Evolutionary conservation across 805 yeast genomes (phyloP).

Genomic region (Zygoascus biomembranicola): DNA sequence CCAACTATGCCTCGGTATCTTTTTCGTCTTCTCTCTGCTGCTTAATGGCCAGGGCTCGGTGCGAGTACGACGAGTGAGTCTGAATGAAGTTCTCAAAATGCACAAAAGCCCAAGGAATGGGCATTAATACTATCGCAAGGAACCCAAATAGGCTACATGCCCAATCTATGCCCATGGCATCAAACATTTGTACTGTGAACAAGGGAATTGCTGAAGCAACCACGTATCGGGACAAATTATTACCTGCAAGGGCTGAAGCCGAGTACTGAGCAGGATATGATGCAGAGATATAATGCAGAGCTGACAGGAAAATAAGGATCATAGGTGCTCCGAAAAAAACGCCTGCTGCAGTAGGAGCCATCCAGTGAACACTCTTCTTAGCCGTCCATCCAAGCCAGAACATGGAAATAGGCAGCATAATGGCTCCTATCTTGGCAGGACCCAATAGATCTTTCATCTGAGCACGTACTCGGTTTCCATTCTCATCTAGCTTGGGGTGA

Average conservation of each 20-base stretch:
- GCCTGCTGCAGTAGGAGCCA: constrained; percentile 51
- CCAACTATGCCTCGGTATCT: neutral
- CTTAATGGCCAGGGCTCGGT: neutral
- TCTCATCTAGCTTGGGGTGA: neutral
- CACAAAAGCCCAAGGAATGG: constrained; percentile 50
- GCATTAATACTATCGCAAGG: constrained; percentile 40
- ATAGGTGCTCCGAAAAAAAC: constrained; percentile 21
- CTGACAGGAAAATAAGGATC: neutral
- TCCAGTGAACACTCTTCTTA: constrained; percentile 37
- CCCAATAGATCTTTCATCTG: constrained; percentile 50
- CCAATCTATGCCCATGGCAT: constrained; percentile 43
- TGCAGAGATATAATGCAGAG: neutral
- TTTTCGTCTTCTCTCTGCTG: neutral
- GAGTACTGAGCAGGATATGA: constrained; percentile 34
- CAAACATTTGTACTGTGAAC: constrained; percentile 47
- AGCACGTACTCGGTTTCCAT: neutral
- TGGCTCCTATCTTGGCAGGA: constrained; percentile 33
- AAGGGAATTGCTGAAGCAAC: constrained; percentile 58
- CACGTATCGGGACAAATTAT: constrained; percentile 49
- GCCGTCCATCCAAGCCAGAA: constrained; percentile 62
- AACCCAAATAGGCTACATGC: constrained; percentile 49
- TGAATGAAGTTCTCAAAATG: constrained; percentile 37
- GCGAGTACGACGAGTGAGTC: neutral
- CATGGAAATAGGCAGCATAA: constrained; percentile 44
- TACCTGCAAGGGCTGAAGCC: constrained; percentile 60